Evolutionary conservation across 148 eudicot genomes (phyloP), one percentile per base, ranked within the genome.

Genomic region (Rhododendron simsii): DNA sequence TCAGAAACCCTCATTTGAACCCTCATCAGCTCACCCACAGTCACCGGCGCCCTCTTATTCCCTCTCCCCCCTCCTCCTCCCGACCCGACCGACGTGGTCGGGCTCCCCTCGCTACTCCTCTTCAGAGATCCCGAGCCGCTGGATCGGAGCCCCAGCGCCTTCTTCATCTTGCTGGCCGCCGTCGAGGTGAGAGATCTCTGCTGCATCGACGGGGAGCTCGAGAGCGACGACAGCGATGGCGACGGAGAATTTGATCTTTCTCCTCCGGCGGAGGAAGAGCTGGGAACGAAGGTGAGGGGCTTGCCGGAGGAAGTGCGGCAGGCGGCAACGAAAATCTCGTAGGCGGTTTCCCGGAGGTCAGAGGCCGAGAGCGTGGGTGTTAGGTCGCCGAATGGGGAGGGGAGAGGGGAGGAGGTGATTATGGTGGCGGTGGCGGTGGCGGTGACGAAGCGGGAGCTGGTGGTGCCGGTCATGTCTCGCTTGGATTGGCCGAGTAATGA

Each of bases 281-380:
- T 53, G 82, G 91, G 59, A 86, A 83, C 78, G 91, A 84, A 86
- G 86, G 94, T 78, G 37, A 95, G 92, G 71, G 99, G 83, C 83
- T 93, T 95, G 2, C 93, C 93, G 83, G 98, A 89, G 90, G 95
- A 91, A 13, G 98, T 91, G 10, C 99, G 98, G 88, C 91, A 91
- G n/a, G 95, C 91, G 87, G 98, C 94, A 84, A 97, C 89, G 90
- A 97, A 89, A 95, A 97, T 93, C 91, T 97, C 98, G 90, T 94
- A 97, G 81, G 98, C 94, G 87, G 98, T 87, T 74, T 86, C 84
- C 61, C 91, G 98, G 88, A 96, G 94, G 89, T 96, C 99, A 89
- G 92, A 35, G 90, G 89, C 47, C 61, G 98, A 91, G 92, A 96
- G 95, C 4, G 95, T 74, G 3, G 89, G 35, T 35, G 98, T 89